Conservation (phyloP, 768 basidiomycete species). For the Pulveroboletus sp. region DNA sequence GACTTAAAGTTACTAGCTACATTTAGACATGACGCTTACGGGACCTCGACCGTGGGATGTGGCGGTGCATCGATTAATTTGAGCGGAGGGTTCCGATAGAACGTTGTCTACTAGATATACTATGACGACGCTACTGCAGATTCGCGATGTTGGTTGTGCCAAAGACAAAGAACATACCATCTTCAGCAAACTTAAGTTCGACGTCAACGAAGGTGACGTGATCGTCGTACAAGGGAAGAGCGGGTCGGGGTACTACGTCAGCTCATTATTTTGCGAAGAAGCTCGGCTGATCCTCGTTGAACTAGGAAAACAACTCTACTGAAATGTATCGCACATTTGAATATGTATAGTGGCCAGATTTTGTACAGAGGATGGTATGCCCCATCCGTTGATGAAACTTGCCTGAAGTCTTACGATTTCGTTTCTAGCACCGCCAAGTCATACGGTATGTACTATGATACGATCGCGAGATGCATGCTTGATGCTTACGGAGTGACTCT, state of each 20-base stretch:
- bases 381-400: neutral
- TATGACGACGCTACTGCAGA: slow-evolving; percentile 43
- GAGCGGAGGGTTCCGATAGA: no score
- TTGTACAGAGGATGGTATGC: slow-evolving; percentile 63
- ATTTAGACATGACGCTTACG: no score
- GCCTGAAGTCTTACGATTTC: neutral
- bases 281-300: slow-evolving; percentile 6
- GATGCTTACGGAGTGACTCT: neutral
- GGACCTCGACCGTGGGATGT: slow-evolving; percentile 23
- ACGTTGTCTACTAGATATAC: neutral
- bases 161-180: slow-evolving; percentile 45
- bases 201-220: slow-evolving; percentile 68
- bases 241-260: slow-evolving; percentile 63
- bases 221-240: slow-evolving; percentile 75
- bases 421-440: slow-evolving; percentile 44
- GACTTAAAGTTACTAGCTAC: slow-evolving; percentile 26
- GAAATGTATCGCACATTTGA: slow-evolving; percentile 81
- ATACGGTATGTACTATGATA: slow-evolving; percentile 37
- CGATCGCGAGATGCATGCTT: neutral
- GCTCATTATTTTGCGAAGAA: neutral
- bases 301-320: slow-evolving; percentile 66
- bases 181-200: slow-evolving; percentile 59
- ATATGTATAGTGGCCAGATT: slow-evolving; percentile 63
- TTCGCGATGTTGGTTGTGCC: slow-evolving; percentile 48
- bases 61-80: no score